Base-by-base conservation (phyloP, 345 rosid genomes). In the Gossypium anomalum region DNA sequence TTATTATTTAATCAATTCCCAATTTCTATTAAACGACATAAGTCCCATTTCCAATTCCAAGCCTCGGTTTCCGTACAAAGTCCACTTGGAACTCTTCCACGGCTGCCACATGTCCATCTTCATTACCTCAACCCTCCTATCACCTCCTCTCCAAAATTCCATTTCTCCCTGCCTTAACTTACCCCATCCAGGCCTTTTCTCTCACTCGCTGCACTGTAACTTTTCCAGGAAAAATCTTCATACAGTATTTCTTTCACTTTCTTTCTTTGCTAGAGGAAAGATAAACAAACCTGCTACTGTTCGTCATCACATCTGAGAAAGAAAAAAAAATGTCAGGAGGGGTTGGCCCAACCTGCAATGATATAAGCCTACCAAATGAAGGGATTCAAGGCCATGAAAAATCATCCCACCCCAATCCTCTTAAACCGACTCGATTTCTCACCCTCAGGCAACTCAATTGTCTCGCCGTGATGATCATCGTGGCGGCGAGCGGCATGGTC, bases 401-500 rank as follows among this genome's bases (percentile, higher is more conserved):
- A 41, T 76, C 78, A 51, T 75, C 78, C 47, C 75, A 73, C 23
- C n/a, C 27, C 4, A 1, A 76, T 12, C 48, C 76, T 14, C 67
- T 66, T 14, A 78, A 64, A 41, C 11, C 71, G n/a, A 17, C 60
- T 17, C 61, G 27, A 1, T 79, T 84, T 75, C 75, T 86, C 55
- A 86, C 83, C 75, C 85, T 89, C 71, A 88, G 80, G 16, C 95
- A 88, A 55, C 92, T 94, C 72, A 92, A 86, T 60, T 72, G 81
- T 70, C 89, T 94, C 3, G 94, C 92, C 2, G 67, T 89, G 25
- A 78, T 85, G 78, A 27, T 84, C 16, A 82, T 90, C 79, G 81
- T 86, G 75, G 66, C 97, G 15, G 93, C 97, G 15, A 88, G 90
- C 53, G 92, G 97, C 78, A 79, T 87, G 87, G 89, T 92, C 13